These are phyloP conservation scores for Colletotrichum orchidophilum DNA, from an alignment of 2,329 filamentous ascomycete genomes.

Conservation along the genomic window DNA sequence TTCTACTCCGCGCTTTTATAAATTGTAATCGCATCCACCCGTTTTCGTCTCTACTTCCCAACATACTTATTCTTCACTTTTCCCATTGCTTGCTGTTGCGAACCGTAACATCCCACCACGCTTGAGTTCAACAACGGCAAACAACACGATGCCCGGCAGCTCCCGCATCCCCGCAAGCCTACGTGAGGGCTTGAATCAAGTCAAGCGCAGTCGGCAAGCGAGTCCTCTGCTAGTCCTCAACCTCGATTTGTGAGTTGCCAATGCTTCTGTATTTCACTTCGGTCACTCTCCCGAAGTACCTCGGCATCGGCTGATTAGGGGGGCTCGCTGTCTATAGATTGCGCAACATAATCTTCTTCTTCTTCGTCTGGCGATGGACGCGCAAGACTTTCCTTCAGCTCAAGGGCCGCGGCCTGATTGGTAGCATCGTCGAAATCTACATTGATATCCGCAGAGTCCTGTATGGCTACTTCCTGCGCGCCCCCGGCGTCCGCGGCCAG, in stretches of 20 bases:
- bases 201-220: slow-evolving; percentile 65
- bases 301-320: slow-evolving; percentile 15
- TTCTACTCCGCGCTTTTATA: slow-evolving; percentile 10
- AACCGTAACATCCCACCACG: slow-evolving; percentile 17
- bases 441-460: slow-evolving; percentile 73
- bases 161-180: slow-evolving; percentile 78
- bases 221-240: slow-evolving; percentile 70
- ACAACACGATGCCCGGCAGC: slow-evolving; percentile 67
- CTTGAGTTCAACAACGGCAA: slow-evolving; percentile 16
- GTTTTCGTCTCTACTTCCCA: neutral
- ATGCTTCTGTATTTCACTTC: neutral
- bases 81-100: slow-evolving; percentile 7
- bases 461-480: slow-evolving; percentile 86
- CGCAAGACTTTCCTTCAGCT: slow-evolving; percentile 85
- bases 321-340: slow-evolving; percentile 59
- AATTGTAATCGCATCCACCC: slow-evolving; percentile 20
- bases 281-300: neutral
- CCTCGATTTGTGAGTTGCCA: slow-evolving; percentile 70
- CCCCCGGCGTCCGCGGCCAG: slow-evolving; percentile 86
- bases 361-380: slow-evolving; percentile 86
- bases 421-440: slow-evolving; percentile 81
- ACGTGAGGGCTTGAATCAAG: slow-evolving; percentile 70
- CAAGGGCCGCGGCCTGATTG: slow-evolving; percentile 87
- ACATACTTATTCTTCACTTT: neutral
- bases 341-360: slow-evolving; percentile 87